Base-by-base conservation (phyloP, 768 basidiomycete species). In the Lentinula raphanica region DNA sequence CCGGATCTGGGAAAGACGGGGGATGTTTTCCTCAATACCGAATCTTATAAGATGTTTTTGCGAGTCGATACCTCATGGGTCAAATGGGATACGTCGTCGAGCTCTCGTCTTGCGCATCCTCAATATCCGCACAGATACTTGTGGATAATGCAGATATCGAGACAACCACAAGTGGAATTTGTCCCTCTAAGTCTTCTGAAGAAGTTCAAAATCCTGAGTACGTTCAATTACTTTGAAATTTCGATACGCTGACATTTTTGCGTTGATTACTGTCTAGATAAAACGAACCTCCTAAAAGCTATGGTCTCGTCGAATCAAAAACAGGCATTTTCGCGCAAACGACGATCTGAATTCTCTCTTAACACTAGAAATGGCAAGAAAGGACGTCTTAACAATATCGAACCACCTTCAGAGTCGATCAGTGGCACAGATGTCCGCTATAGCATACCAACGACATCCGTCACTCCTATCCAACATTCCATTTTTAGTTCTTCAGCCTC, bases 351-450 rank as follows among this genome's bases (percentile, higher is more conserved):
- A 19, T 2, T 25, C 9, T 56, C 40, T 3, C 28, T 56, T 3
- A 46, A 56, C 28, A 40, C 42, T 5, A 56, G 42, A 21, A 39
- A 44, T 25, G 54, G 54, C 15, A 56, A 56, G n/a, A 56, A 56
- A 35, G 54, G 54, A n/a, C 15, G 54, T 7, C 31, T 56, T 17
- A 44, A 40, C 25, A 28, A 17, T 44, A 28, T 44, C 15, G 42
- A 40, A 11, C n/a, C 38, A 21, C 36, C 36, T 1, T 9, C 25
- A 15, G 25, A 13, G 8, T 31, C 12, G 27, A n/a, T n/a, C n/a
- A 48, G 46, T 48, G 25, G 46, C 27, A 17, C 29, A n/a, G 25
- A 27, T 29, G 46, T 15, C n/a, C 27, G 2, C 3, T 15, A 17
- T 28, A 28, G 27, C 13, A 8, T 15, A 28, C 15, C 11, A 29